phyloP scores from a whole-genome alignment of 2,329 filamentous ascomycete species.

The Colletotrichum liaoningense region DNA sequence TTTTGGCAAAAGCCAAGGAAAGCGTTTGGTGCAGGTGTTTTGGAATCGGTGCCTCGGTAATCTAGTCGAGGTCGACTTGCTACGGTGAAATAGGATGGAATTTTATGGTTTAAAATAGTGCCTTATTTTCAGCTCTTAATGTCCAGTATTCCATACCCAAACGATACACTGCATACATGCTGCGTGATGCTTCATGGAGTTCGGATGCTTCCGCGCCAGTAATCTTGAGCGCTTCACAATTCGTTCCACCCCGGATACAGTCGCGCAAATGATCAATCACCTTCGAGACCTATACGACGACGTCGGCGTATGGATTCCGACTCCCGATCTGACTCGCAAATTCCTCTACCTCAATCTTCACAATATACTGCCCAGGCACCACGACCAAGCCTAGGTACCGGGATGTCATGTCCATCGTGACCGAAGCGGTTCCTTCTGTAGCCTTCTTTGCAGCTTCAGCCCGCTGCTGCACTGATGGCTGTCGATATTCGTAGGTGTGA shows the following conservation, averaged over 20 bases:
- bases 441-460: constrained; percentile 48
- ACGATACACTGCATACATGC: background rate
- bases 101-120: background rate
- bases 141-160: background rate
- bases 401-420: constrained; percentile 80
- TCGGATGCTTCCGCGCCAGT: background rate
- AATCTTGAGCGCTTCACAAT: background rate
- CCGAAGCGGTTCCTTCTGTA: constrained; percentile 50
- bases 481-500: constrained; percentile 89
- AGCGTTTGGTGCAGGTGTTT: constrained; percentile 25
- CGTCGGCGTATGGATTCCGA: constrained; percentile 24
- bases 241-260: background rate
- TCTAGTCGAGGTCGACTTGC: constrained; percentile 17
- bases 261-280: background rate
- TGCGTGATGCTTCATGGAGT: background rate
- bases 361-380: constrained; percentile 86
- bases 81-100: background rate
- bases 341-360: constrained; percentile 89
- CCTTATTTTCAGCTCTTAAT: constrained; percentile 18
- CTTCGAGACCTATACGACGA: background rate
- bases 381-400: constrained; percentile 91
- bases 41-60: constrained; percentile 17
- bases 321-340: constrained; percentile 65
- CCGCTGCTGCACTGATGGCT: constrained; percentile 67
- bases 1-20: background rate